Evolutionary conservation across 2,329 filamentous ascomycete genomes (phyloP), one percentile per base, ranked within the genome.

Genomic region (Esteya vermicola): DNA sequence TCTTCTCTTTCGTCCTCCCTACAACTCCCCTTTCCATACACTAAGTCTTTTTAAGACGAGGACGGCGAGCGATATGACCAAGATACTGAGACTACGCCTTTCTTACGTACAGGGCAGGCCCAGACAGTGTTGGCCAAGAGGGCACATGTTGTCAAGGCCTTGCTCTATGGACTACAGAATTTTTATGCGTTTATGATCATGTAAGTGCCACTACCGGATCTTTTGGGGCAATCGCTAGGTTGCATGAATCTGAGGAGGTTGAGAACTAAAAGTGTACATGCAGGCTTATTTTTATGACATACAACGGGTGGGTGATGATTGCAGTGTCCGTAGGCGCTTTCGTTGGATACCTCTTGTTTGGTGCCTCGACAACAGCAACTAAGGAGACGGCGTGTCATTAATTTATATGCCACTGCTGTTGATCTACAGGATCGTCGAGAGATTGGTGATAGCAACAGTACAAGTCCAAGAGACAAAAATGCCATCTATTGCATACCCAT

Each of bases 111-210:
- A 93, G 84, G 84, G 65, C 80, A 82, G 59, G 74, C 69, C 55
- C 72, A 74, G 57, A 64, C 60, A 47, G 64, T 67, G 47, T 65
- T 73, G 47, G 72, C 75, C 57, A 73, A 77, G 60, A 75, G 72
- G 54, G 79, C 76, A 38, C 86, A 84, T 59, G 56, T 93, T 45
- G 64, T 85, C 58, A 89, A 94, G 67, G 83, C 84, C 22, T 60
- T 72, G 25, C 64, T 98, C 41, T 98, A 98, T 65, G 89, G 80
- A 18, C 61, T 91, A 38, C 91, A 98, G 67, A 93, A 91, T 50
- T 96, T 96, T 60, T 98, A 98, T 60, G 93, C 88, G 35, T 96
- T 98, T 55, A 96, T 98, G 71, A 88, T 98, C 57, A 98, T 98
- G 91, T 95, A 59, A 78, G 89, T 78, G 36, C 12, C n/a, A n/a